Evolutionary conservation across 2,329 filamentous ascomycete genomes (phyloP), one percentile per base, ranked within the genome.

Genomic region (Phoma sp.): DNA sequence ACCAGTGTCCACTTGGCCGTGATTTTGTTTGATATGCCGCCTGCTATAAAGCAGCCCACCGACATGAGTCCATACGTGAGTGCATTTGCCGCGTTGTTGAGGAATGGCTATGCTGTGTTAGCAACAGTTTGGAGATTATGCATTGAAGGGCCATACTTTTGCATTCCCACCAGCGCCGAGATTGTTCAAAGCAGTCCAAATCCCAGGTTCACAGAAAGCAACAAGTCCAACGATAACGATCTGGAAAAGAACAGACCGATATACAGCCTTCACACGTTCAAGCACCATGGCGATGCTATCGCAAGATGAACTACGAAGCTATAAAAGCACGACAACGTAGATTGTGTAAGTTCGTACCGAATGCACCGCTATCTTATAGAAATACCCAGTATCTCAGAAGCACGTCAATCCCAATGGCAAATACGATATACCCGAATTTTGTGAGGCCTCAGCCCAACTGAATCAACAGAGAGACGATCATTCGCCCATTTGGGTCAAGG

Each of bases 41-140:
- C 42, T 11, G 42, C 42, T 29, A 47, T 37, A 14, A 47, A 47
- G 17, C 42, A 47, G 11, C 42, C 42, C n/a, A 47, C 42, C 6
- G 42, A 47, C 42, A 47, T 47, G 12, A 47, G 42, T 34, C 42
- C 42, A n/a, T 37, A 47, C 5, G 42, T 47, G 12, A 47, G 33
- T 7, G 42, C 42, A 17, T 47, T 47, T 2, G 42, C 42, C 3
- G 42, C 42, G 7, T 47, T 47, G 17, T 47, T 47, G 12, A 47
- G 25, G 12, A 47, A 47, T 2, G 42, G 42, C 42, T 47, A 23
- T n/a, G 11, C 7, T 1, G 12, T 12, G 32, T 47, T 10, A 47
- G 33, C 10, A 14, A 4, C 15, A 20, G 4, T 5, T 29, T 11
- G 9, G 30, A 4, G 6, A 7, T 2, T n/a, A 37, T 5, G 11